phyloP scores from a whole-genome alignment of 1,284 basidiomycete species.

The Apiotrichum gamsii region DNA sequence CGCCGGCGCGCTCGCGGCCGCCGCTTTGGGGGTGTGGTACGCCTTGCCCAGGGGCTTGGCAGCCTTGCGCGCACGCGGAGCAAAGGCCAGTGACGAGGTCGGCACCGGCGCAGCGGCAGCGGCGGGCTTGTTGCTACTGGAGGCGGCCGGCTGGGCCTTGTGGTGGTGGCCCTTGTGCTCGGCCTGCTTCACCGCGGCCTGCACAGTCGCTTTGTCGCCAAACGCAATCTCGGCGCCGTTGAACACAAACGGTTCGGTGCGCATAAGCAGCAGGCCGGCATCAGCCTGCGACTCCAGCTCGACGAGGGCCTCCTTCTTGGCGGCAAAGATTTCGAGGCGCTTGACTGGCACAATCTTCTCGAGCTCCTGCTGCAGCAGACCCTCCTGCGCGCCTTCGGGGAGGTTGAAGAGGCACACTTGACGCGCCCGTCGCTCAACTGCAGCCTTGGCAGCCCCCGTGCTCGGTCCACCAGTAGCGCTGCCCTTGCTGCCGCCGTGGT shows the following conservation, averaged over 20 bases:
- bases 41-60: constrained; percentile 32
- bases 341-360: constrained; percentile 69
- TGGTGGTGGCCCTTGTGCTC: not conserved
- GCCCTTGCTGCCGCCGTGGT: not conserved
- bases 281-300: constrained; percentile 71
- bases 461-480: not conserved
- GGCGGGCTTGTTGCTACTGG: not conserved
- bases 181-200: not conserved
- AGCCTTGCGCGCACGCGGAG: constrained; percentile 27
- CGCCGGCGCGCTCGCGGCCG: constrained; percentile 11
- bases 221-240: constrained; percentile 46
- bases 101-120: not conserved
- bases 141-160: not conserved
- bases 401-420: constrained; percentile 67
- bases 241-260: constrained; percentile 62
- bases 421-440: constrained; percentile 53
- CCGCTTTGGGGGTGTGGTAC: constrained; percentile 22
- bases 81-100: constrained; percentile 18
- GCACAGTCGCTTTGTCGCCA: constrained; percentile 8
- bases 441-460: not conserved
- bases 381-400: constrained; percentile 71
- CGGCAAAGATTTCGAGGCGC: constrained; percentile 67
- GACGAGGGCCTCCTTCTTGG: constrained; percentile 63
- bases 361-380: constrained; percentile 75
- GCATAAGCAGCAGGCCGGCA: constrained; percentile 66